Base-by-base conservation (phyloP, 2,329 filamentous ascomycete species). In the Thelonectria rubi region DNA sequence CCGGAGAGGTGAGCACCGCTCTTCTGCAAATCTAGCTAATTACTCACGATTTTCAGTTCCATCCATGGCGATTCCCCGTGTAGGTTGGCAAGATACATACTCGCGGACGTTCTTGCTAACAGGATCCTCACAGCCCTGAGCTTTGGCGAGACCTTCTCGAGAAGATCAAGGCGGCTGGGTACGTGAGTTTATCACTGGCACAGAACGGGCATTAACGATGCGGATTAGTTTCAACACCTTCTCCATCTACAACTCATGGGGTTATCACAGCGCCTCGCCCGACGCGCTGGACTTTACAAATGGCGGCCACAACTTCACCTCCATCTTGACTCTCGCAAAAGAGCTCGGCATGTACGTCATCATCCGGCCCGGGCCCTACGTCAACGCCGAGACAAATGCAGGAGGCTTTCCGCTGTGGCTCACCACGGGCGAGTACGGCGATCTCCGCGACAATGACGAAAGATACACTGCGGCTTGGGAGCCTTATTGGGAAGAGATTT, bases 391-490 rank as follows among this genome's bases (percentile, higher is more conserved):
- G 69, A 80, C 85, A 3, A 88, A 84, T 63, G 86, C 83, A 1
- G 87, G 88, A 32, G 87, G 87, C 0, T 86, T 88, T 58, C 85
- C 87, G 0, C 75, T 87, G 1, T 90, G 87, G 86, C 72, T 86
- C 6, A 88, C 86, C 0, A 88, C 86, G 1, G 87, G 86, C 45
- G 85, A 78, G 24, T 86, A 86, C 51, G 86, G 86, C 2, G 68
- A 72, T 18, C 74, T 86, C 15, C 77, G 86, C 32, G 78, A 86
- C 56, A 81, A 86, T 42, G 80, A 88, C 61, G 71, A 79, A 5
- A 76, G 80, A 48, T 87, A 82, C 69, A 84, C 81, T 2, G 75
- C 78, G 12, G 84, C 85, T 0, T 84, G 84, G 81, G 80, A 77
- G 3, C 83, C 83, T 2, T 88, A 85, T 68, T 82, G 83, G 73